phyloP scores from a whole-genome alignment of 2,329 filamentous ascomycete species.

The Colletotrichum liriopes region DNA sequence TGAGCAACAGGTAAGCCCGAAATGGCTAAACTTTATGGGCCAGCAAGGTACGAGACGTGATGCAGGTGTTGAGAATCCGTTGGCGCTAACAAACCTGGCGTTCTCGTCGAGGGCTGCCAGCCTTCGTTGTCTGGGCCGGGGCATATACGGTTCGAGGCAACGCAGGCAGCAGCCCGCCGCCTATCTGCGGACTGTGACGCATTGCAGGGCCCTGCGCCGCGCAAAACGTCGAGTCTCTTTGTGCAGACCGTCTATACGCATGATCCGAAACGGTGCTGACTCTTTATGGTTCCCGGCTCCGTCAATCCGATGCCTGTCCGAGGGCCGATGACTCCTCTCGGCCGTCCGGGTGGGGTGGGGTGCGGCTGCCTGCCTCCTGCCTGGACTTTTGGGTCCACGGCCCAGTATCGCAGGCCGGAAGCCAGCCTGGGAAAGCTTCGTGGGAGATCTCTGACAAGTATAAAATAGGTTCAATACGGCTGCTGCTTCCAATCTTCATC shows the following conservation, averaged over 20 bases:
- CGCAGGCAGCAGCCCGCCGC: slow-evolving; percentile 23
- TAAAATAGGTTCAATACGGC: neutral
- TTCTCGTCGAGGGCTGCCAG: neutral
- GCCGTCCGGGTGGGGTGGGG: slow-evolving; percentile 23
- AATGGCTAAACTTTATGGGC: neutral
- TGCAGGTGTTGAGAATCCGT: too few relatives aligned
- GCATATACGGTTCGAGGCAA: slow-evolving; percentile 1
- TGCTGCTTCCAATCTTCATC: neutral
- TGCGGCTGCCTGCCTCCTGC: slow-evolving; percentile 29
- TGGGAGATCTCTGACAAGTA: neutral
- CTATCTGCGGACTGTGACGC: neutral
- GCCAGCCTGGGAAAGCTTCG: neutral
- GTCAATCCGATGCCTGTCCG: slow-evolving; percentile 15
- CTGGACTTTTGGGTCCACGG: neutral
- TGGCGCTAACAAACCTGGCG: neutral
- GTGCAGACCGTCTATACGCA: neutral
- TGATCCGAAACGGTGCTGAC: slow-evolving; percentile 10
- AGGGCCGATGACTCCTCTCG: slow-evolving; percentile 27
- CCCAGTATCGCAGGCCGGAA: neutral
- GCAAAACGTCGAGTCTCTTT: neutral
- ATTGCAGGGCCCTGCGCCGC: neutral
- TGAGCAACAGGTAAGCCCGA: neutral
- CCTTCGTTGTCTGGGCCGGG: neutral
- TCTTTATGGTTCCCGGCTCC: neutral
- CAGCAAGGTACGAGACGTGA: neutral